Percentiles rank a stretch among this genome's conserved stretches.
phyloP scores from a whole-genome alignment of 768 basidiomycete genomes.

The Hydnomerulius pinastri region DNA sequence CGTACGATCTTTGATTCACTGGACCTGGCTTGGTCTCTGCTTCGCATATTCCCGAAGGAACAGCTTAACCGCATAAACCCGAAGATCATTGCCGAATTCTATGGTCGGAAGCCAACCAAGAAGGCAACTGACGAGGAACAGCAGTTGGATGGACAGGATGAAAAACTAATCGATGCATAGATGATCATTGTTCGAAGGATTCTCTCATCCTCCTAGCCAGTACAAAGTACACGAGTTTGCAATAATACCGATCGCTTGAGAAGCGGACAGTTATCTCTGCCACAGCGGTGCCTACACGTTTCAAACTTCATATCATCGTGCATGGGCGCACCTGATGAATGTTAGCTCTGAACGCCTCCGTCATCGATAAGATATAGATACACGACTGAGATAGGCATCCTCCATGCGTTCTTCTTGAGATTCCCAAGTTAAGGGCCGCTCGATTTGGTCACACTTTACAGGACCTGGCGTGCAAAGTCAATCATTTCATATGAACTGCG shows the following conservation, averaged over 20 bases:
- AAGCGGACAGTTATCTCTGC: background rate
- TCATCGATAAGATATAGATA: conserved; percentile 23
- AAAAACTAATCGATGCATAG: conserved; percentile 69
- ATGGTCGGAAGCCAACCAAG: conserved; percentile 78
- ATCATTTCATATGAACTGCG: background rate
- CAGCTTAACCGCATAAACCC: conserved; percentile 97
- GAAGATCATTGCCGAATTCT: conserved; percentile 93
- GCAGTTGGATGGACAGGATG: conserved; percentile 32
- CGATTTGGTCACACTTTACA: background rate
- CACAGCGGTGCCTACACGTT: background rate
- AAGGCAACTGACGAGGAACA: conserved; percentile 53
- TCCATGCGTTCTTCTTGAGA: background rate
- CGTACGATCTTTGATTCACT: conserved; percentile 96
- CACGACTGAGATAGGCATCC: conserved; percentile 7
- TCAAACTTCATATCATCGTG: background rate
- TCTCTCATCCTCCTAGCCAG: background rate
- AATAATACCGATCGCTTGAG: background rate
- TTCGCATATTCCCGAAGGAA: conserved; percentile 99
- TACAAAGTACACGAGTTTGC: background rate
- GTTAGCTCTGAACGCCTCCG: background rate
- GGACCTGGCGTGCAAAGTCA: background rate
- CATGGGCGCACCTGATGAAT: background rate
- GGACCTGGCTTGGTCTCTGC: conserved; percentile 93
- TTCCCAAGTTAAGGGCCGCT: background rate
- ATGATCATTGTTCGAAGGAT: conserved; percentile 14